phyloP scores from a whole-genome alignment of 345 rosid species.

The Iberis pinnata region DNA sequence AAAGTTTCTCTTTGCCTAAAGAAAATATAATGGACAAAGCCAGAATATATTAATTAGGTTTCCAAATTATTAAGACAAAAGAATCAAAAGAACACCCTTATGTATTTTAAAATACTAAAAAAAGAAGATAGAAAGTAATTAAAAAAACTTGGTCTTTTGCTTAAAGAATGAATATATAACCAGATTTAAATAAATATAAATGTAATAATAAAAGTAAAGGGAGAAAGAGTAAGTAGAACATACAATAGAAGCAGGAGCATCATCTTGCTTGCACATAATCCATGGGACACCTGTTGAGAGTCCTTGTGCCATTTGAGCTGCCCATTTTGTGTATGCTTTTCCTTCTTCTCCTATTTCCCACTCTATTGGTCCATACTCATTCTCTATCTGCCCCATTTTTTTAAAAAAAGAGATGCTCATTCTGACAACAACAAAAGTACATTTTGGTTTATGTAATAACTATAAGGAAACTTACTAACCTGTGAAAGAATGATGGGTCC shows the following conservation, averaged over 20 bases:
- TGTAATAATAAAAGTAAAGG: not conserved
- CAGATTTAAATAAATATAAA: not conserved
- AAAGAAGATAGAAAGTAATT: not conserved
- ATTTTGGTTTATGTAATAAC: not conserved
- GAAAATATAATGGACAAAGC: not conserved
- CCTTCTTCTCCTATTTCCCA: conserved; percentile 48
- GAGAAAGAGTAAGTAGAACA: conserved; percentile 13
- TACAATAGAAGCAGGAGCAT: conserved; percentile 67
- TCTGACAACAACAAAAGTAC: not conserved
- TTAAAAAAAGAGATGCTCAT: too few relatives aligned
- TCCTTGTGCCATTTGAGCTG: conserved; percentile 54
- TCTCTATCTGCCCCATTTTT: conserved; percentile 45
- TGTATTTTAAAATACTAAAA: not conserved
- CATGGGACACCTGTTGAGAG: conserved; percentile 65
- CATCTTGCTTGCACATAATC: conserved; percentile 63
- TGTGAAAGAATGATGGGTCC: conserved; percentile 87
- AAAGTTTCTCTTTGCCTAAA: not conserved
- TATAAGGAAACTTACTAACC: conserved; percentile 30
- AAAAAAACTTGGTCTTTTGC: conserved; percentile 4
- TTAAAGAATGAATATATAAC: conserved; percentile 6
- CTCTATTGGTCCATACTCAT: conserved; percentile 55
- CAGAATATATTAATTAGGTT: conserved; percentile 1
- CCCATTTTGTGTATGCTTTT: conserved; percentile 48
- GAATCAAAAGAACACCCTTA: not conserved
- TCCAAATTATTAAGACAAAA: not conserved